Evolutionary conservation across 441 rosid species (phyloP), one percentile per base, ranked within the genome.

Genomic region (Omphalea diandra): DNA sequence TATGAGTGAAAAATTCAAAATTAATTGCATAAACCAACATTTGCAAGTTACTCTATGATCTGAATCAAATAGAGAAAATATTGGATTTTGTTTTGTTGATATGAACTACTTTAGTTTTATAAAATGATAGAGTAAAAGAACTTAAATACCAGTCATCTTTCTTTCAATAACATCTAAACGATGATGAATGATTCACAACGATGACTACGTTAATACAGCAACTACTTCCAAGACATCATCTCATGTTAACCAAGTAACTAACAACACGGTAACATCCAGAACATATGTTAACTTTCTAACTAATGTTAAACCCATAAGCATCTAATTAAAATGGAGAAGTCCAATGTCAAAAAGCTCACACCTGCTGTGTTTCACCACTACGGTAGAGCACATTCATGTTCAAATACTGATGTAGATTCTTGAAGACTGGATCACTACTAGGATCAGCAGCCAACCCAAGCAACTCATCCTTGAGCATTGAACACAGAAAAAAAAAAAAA

Each of bases 371-470:
- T 69, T 91, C 90, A 43, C 97, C 98, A 31, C 85, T 70, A 38
- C 97, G 97, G 77, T 86, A 90, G 29, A 94, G 86, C 49, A 88
- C 90, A 52, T 88, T 90, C 94, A 87, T 91, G 68, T 88, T 79
- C 1, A 91, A 80, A 52, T 76, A 65, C 29, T 76, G 85, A 14
- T 47, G 63, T 11, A 27, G 70, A 67, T 81, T 83, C 77, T 81
- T 81, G 82, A 90, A 94, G 63, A 86, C 79, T n/a, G 86, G 82
- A 79, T 91, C 90, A 4, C 86, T 86, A 54, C 64, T 77, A 40
- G 90, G 91, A 65, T 88, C 96, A 22, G 83, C 83, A n/a, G 86
- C 89, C 82, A 94, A 75, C 64, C 98, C 97, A 8, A 91, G 89
- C 76, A 91, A 75, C 72, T 88, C 98, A 88, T 94, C 98, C 98